Conservation (phyloP, 2,329 filamentous ascomycete species). For the Bipolaris oryzae region DNA sequence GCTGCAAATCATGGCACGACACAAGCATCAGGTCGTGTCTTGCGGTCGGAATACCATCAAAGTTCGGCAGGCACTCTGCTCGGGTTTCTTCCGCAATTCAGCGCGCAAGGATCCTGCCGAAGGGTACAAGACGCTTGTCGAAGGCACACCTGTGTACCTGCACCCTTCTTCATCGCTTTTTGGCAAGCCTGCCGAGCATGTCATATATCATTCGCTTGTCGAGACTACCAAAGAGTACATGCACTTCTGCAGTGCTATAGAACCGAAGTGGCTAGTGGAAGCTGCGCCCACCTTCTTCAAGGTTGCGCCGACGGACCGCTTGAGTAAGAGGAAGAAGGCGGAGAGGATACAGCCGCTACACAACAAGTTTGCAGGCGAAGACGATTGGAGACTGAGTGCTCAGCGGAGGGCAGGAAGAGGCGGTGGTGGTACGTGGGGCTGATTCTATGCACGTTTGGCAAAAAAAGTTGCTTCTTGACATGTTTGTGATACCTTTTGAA, state of each 20-base stretch:
- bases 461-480: background rate
- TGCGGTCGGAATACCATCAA: slow-evolving; percentile 87
- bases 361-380: slow-evolving; percentile 88
- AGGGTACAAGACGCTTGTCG: slow-evolving; percentile 96
- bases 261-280: slow-evolving; percentile 92
- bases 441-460: slow-evolving; percentile 20
- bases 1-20: slow-evolving; percentile 90
- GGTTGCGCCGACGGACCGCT: slow-evolving; percentile 82
- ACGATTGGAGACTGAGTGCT: slow-evolving; percentile 92
- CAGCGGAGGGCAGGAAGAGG: slow-evolving; percentile 84
- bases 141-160: slow-evolving; percentile 92
- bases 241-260: slow-evolving; percentile 90
- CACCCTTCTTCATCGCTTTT: slow-evolving; percentile 92
- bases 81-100: slow-evolving; percentile 93
- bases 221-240: slow-evolving; percentile 98
- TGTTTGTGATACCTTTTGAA: slow-evolving; percentile 5
- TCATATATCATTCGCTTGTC: slow-evolving; percentile 89
- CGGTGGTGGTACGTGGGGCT: slow-evolving; percentile 94
- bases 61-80: slow-evolving; percentile 86
- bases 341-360: slow-evolving; percentile 95
- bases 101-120: slow-evolving; percentile 95
- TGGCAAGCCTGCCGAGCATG: slow-evolving; percentile 94
- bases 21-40: slow-evolving; percentile 79
- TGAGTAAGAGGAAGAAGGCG: slow-evolving; percentile 90
- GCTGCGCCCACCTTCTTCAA: slow-evolving; percentile 99